These are phyloP conservation scores for Acanthamoeba royreba DNA, from an alignment of 208 protist species.

Conservation along the genomic window DNA sequence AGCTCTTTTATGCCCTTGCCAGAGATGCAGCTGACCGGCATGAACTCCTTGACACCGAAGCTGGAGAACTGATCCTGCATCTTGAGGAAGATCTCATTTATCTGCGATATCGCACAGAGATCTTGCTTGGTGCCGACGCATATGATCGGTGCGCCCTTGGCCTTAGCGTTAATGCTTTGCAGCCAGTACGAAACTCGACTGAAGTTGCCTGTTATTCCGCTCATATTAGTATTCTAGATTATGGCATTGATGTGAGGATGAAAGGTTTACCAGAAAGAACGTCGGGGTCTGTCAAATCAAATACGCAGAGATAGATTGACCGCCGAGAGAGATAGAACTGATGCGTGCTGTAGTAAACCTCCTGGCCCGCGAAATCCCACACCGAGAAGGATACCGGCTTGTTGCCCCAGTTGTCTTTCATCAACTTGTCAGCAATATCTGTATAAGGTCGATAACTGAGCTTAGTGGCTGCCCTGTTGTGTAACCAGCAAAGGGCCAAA, in stretches of 20 bases:
- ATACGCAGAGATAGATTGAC: constrained; percentile 31
- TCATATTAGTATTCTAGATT: not conserved
- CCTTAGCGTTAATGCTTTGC: constrained; percentile 41
- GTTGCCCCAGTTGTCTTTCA: constrained; percentile 46
- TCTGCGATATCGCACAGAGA: not conserved
- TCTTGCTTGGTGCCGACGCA: constrained; percentile 2
- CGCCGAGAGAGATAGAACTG: constrained; percentile 35
- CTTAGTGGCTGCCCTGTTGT: not conserved
- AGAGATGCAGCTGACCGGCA: constrained; percentile 7
- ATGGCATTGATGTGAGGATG: not conserved
- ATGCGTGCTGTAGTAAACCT: constrained; percentile 48
- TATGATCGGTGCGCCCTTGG: constrained; percentile 30
- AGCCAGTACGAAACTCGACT: constrained; percentile 7
- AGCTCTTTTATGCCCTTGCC: constrained; percentile 27
- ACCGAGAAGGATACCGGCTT: constrained; percentile 20
- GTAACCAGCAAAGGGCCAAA: not conserved
- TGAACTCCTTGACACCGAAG: constrained; percentile 35
- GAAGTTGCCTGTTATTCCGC: not conserved
- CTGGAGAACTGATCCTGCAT: constrained; percentile 30
- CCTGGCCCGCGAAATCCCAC: constrained; percentile 49
- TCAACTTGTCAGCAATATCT: not conserved
- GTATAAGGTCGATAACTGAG: not conserved
- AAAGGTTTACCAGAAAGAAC: constrained; percentile 4
- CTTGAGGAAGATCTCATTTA: constrained; percentile 42
- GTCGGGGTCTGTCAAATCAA: constrained; percentile 53